phyloP scores from a whole-genome alignment of 805 yeast species.

The Millerago galiae region DNA sequence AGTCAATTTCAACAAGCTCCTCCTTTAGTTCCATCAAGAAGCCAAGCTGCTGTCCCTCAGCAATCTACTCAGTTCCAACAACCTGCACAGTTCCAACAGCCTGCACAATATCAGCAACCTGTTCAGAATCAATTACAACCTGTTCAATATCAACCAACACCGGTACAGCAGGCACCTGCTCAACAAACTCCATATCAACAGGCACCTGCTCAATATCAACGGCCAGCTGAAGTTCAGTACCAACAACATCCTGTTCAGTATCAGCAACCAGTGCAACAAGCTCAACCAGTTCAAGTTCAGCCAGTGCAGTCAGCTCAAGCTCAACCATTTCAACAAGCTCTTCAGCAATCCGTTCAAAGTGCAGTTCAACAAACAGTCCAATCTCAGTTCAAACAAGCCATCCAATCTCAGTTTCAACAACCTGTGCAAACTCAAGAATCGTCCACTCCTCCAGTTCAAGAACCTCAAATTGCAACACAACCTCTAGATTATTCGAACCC shows the following conservation, averaged over 20 bases:
- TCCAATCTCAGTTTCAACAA: no score
- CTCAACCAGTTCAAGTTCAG: no score
- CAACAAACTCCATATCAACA: slow-evolving; percentile 6
- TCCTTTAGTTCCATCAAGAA: background rate
- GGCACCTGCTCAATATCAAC: background rate
- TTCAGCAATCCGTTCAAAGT: slow-evolving; percentile 1
- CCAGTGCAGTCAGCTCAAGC: background rate
- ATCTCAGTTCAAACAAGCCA: no score
- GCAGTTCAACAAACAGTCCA: no score
- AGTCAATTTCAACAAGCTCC: background rate
- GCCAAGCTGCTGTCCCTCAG: background rate
- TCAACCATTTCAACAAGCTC: no score
- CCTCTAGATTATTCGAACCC: slow-evolving; percentile 14
- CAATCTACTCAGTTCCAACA: background rate
- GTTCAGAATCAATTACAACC: background rate
- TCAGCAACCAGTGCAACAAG: no score
- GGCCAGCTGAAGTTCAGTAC: no score
- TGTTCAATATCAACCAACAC: slow-evolving; percentile 2
- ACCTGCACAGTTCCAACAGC: background rate
- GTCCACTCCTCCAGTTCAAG: slow-evolving; percentile 4
- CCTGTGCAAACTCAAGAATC: background rate
- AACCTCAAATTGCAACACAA: background rate
- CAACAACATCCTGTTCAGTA: no score
- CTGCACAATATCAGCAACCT: slow-evolving; percentile 8
- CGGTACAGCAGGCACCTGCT: background rate